phyloP scores from a whole-genome alignment of 2,329 filamentous ascomycete species.

The Lecanoromycetidae sp. region DNA sequence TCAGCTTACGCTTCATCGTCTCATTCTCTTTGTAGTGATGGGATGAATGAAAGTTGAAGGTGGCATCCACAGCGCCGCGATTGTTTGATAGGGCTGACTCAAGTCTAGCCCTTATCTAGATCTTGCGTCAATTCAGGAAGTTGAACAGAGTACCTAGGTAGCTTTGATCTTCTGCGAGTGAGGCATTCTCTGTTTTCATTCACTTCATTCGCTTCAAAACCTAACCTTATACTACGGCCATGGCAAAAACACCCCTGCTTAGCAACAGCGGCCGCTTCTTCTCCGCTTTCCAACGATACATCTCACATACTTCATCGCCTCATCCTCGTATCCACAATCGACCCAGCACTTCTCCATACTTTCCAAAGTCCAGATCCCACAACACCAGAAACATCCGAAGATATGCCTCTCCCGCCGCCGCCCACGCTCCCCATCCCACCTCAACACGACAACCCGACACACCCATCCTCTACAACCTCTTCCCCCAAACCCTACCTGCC shows the following conservation, averaged over 20 bases:
- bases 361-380: not conserved
- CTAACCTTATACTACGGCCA: not conserved
- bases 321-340: not conserved
- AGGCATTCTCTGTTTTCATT: not conserved
- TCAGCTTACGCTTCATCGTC: constrained; percentile 13
- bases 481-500: constrained; percentile 61
- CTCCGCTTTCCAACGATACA: constrained; percentile 10
- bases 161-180: too few relatives aligned
- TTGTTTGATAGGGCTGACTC: constrained; percentile 11
- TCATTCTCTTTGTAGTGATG: not conserved
- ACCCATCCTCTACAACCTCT: constrained; percentile 71
- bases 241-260: not conserved
- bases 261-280: constrained; percentile 6
- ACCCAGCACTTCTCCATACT: not conserved
- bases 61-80: constrained; percentile 5
- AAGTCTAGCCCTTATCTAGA: not conserved
- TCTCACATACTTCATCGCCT: not conserved
- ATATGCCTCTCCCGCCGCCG: constrained; percentile 22
- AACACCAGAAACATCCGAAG: constrained; percentile 54
- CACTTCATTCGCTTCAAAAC: not conserved
- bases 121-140: too few relatives aligned
- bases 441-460: constrained; percentile 15
- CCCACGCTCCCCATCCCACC: not conserved
- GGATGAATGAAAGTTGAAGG: constrained; percentile 6
- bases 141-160: too few relatives aligned